Percentiles rank a stretch among this genome's conserved stretches.
Evolutionary conservation across 2,329 filamentous ascomycete species (phyloP).

Genomic region (Cercospora sojina): DNA sequence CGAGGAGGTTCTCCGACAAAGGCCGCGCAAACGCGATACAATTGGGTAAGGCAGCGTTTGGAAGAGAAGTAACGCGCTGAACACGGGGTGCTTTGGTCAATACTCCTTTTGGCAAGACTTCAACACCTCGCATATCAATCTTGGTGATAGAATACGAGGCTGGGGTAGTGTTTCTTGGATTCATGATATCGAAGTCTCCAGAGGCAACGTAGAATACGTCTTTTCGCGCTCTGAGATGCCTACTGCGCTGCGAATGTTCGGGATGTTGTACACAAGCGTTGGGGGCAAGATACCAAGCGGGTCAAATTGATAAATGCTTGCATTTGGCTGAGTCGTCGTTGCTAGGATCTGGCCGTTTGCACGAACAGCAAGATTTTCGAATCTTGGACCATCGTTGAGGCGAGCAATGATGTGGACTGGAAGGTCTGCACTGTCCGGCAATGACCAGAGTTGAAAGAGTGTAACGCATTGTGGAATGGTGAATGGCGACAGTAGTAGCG

Average conservation of each 20-base stretch:
- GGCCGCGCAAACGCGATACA: slow-evolving; percentile 10
- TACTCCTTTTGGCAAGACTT: slow-evolving; percentile 3
- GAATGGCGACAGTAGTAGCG: neutral
- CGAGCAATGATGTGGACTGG: neutral
- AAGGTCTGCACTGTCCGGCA: neutral
- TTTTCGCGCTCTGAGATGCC: slow-evolving; percentile 8
- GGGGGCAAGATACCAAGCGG: slow-evolving; percentile 12
- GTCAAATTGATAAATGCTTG: slow-evolving; percentile 15
- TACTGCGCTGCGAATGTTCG: slow-evolving; percentile 9
- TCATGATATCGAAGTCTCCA: slow-evolving; percentile 1
- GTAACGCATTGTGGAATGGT: neutral
- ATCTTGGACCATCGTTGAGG: neutral
- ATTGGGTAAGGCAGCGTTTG: neutral
- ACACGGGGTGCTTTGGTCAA: neutral
- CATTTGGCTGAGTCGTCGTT: slow-evolving; percentile 12
- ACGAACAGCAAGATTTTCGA: slow-evolving; percentile 14
- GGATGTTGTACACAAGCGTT: slow-evolving; percentile 11
- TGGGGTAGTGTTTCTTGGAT: neutral
- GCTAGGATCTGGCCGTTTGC: slow-evolving; percentile 13
- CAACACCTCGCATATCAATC: slow-evolving; percentile 13
- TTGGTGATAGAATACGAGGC: slow-evolving; percentile 7
- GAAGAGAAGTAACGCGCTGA: neutral
- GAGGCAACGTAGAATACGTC: slow-evolving; percentile 15
- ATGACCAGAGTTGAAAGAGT: neutral
- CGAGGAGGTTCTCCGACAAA: slow-evolving; percentile 7